Evolutionary conservation across 108 stramenopile genomes (phyloP), one percentile per base, ranked within the genome.

Genomic region (Seminavis robusta): DNA sequence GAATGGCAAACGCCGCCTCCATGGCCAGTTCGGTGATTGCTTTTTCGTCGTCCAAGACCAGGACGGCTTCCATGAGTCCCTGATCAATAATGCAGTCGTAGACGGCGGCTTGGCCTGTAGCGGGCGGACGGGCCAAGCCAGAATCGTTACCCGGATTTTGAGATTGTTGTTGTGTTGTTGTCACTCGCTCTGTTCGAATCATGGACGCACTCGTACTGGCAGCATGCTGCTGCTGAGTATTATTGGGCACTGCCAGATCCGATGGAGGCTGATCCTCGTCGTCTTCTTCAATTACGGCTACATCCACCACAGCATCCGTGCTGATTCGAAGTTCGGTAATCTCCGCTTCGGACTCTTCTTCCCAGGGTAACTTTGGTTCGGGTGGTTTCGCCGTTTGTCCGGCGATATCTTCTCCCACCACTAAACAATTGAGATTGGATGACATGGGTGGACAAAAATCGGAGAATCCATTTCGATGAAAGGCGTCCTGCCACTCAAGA

Each of bases 1-100:
- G 42, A 23, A 65, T 19, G 33, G 63, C 63, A 3, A 41, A 31
- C 3, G 63, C 53, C 29, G 63, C 63, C 46, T 65, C 63, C 43
- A 21, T 16, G 3, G 56, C 13, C 25, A 65, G 28, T 13, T 56
- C 53, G 11, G 27, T 40, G 29, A 63, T 37, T n/a, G 54, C 39
- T 11, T 56, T 19, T 34, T 34, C 37, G 10, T 10, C 32, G 29
- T 39, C 7, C 24, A 34, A 13, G 17, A 9, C 40, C 24, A 63
- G 9, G 32, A 63, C 38, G 9, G 20, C 7, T 24, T 46, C 55
- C 63, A 65, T 30, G 8, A 65, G 55, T 13, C 63, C 63, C 23
- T 56, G 63, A 32, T 65, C 63, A 38, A 65, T 55, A 25, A 65
- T 65, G 31, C 63, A 65, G 33, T 65, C 63, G 33, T 65, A 65